A percentile compares a stretch with the other conserved stretches of the same genome.
Conservation (phyloP, 805 yeast genomes). For the Metschnikowia borealis region DNA sequence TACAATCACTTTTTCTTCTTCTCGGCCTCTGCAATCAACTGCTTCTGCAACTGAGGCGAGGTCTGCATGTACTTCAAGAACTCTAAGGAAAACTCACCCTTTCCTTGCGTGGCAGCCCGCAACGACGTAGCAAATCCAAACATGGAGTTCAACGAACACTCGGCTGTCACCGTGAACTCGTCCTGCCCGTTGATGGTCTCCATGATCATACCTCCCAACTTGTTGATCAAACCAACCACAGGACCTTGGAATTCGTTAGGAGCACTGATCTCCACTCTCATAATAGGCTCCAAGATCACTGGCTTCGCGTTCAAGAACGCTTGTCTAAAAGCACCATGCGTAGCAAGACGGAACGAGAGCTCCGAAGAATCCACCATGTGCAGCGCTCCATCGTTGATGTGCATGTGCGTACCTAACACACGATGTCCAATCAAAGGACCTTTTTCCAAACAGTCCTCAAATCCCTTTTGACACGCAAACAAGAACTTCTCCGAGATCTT, state of each 20-base stretch:
- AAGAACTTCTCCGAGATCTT: conserved; percentile 93
- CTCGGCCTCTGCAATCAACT: conserved; percentile 77
- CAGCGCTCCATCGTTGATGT: conserved; percentile 93
- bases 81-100: conserved; percentile 95
- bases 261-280: conserved; percentile 89
- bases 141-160: conserved; percentile 93
- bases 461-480: conserved; percentile 92
- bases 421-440: conserved; percentile 96
- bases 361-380: conserved; percentile 98
- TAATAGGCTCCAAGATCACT: conserved; percentile 90
- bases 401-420: conserved; percentile 90
- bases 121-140: conserved; percentile 94
- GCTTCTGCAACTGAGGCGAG: conserved; percentile 83
- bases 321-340: conserved; percentile 86
- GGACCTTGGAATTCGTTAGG: conserved; percentile 96
- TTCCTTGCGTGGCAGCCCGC: conserved; percentile 97
- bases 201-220: conserved; percentile 84
- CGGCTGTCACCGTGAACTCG: conserved; percentile 89
- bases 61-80: conserved; percentile 91
- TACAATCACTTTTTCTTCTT: conserved; percentile 21
- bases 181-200: conserved; percentile 94
- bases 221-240: conserved; percentile 87
- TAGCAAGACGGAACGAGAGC: conserved; percentile 90
- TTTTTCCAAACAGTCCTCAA: conserved; percentile 89
- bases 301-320: conserved; percentile 84